phyloP scores from a whole-genome alignment of 73 alveolate species.

The Symbiodinium pilosum region DNA sequence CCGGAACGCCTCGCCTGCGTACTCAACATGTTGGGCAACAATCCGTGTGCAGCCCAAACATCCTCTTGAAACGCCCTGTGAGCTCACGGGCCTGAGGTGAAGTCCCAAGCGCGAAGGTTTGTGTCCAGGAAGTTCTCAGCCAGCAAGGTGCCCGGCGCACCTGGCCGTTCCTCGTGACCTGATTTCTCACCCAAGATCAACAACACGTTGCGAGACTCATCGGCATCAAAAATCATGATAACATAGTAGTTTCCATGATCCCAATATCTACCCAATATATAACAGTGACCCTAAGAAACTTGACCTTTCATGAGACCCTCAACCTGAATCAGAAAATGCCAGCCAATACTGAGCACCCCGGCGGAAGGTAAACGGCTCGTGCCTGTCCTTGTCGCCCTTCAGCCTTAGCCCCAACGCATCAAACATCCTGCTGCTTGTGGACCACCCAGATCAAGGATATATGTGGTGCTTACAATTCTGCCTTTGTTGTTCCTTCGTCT shows the following conservation, averaged over 20 bases:
- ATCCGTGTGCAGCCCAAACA: background rate
- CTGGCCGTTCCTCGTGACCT: slow-evolving; percentile 88
- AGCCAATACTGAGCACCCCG: background rate
- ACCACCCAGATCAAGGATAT: no score
- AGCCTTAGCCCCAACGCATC: background rate
- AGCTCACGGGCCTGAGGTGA: slow-evolving; percentile 37
- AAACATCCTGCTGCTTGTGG: no score
- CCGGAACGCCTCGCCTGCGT: slow-evolving; percentile 82
- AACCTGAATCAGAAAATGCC: no score
- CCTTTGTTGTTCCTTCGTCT: no score
- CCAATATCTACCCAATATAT: no score
- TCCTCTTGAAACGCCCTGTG: background rate
- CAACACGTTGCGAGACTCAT: no score
- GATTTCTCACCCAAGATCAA: no score
- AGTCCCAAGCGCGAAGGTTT: slow-evolving; percentile 73
- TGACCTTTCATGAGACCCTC: no score
- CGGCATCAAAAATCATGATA: no score
- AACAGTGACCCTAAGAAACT: no score
- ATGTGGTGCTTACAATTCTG: no score
- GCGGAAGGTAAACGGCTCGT: slow-evolving; percentile 81
- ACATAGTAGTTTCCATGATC: no score
- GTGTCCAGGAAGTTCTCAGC: slow-evolving; percentile 94
- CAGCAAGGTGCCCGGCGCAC: slow-evolving; percentile 82
- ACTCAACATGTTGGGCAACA: background rate
- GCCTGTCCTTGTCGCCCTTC: slow-evolving; percentile 7